Base-by-base conservation (phyloP, 306 rosid species). In the Cyamopsis tetragonoloba region DNA sequence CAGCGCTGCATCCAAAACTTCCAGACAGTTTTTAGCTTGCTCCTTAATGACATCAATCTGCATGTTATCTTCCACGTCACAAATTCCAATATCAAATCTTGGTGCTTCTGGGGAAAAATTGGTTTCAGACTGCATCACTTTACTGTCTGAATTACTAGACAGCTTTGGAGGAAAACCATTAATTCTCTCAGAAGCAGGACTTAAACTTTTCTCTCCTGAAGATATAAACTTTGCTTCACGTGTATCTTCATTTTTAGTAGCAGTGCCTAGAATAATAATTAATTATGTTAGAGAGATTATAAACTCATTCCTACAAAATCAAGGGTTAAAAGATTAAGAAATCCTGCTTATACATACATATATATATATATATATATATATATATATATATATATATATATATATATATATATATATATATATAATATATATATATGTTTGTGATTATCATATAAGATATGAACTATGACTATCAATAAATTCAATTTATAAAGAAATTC, bases 261-360 rank as follows among this genome's bases (percentile, higher is more conserved):
- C 61, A 49, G 18, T 35, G 13, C 61, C 69, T 49, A 38, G 47
- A 62, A 17, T 32, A 61, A 35, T 48, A 72, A 28, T 44, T 32
- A 61, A 35, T 48, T 60, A 28, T 44, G 56, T 62, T 26, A 12
- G 63, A 62, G 19, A 61, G 7, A 57, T 19, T 2, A 70, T 4
- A 32, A 44, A n/a, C 1, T 70, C 35, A 58, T 9, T 31, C 14
- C 55, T 12, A 64, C 7, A 23, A 70, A 44, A 58, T 20, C 48
- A 60, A 39, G 27, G 13, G 42, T 54, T n/a, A 2, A 5, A 50
- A 9, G 19, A 26, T 30, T 14, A 43, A 42, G 55, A 14, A 43
- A 63, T 44, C 39, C 46, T 63, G 4, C 39, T 14, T 39, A 62
- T 0, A 63, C 18, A 5, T n/a, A n/a, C n/a, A n/a, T n/a, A n/a